These are phyloP conservation scores for Phytophthora constricta DNA, from an alignment of 352 stramenopile species.

Conservation along the genomic window DNA sequence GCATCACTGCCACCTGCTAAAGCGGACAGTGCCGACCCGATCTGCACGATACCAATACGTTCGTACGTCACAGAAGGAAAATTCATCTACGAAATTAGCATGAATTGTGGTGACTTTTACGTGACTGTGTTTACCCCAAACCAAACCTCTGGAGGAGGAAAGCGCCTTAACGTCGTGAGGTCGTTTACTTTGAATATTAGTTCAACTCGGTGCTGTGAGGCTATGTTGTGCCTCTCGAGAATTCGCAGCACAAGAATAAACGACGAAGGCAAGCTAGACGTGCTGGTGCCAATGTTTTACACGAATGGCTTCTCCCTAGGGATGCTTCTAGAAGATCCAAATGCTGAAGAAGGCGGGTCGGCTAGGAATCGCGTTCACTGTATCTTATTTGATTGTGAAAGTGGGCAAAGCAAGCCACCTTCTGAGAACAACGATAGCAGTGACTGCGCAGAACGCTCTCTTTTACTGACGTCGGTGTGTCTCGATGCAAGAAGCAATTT, in stretches of 20 bases:
- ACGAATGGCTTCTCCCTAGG: conserved; percentile 37
- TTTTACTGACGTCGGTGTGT: conserved; percentile 35
- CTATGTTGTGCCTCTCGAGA: conserved; percentile 14
- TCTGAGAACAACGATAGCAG: conserved; percentile 2
- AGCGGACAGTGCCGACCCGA: background rate
- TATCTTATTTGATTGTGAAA: conserved; percentile 62
- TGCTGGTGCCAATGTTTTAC: conserved; percentile 39
- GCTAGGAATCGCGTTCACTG: conserved; percentile 38
- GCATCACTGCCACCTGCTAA: background rate
- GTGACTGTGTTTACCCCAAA: conserved; percentile 50
- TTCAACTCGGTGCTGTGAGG: conserved; percentile 20
- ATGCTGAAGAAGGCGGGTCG: conserved; percentile 1
- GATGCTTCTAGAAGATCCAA: conserved; percentile 26
- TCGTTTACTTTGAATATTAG: conserved; percentile 52
- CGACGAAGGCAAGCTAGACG: conserved; percentile 4
- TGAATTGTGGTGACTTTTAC: conserved; percentile 39
- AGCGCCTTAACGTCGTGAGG: conserved; percentile 26
- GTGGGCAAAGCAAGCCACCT: conserved; percentile 20
- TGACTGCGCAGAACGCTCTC: conserved; percentile 11
- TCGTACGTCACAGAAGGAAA: conserved; percentile 59
- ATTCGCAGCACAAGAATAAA: conserved; percentile 13
- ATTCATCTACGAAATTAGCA: conserved; percentile 60
- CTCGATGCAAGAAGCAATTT: conserved; percentile 65
- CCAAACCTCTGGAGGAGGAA: background rate
- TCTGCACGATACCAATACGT: conserved; percentile 22